Base-by-base conservation (phyloP, 1,284 basidiomycete genomes). In the Pterulicium gracile region DNA sequence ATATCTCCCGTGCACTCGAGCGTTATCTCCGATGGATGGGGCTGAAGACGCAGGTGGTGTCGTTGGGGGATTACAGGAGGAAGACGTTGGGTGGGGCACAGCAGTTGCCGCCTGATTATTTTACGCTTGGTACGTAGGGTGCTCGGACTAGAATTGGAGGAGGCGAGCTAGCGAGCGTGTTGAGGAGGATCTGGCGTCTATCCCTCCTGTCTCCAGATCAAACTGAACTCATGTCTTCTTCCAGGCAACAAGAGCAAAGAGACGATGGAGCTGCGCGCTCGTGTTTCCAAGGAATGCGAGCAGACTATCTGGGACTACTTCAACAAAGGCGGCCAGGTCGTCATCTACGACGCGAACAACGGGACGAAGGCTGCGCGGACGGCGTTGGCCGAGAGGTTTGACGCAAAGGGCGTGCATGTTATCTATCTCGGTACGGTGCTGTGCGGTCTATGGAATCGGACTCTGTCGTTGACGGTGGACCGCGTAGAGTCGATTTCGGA, bases 311-410 rank as follows among this genome's bases (percentile, higher is more conserved):
- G 81, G 76, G 81, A 92, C 50, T 96, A 88, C 64, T 98, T 96
- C 67, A 75, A 80, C 52, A 69, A 70, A 1, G 82, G 88, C 10
- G 94, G 94, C 0, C 95, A 99, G 62, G 94, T 98, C 14, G 91
- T 95, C 24, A 94, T 99, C 51, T 98, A 98, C 67, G 96, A 99
- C 61, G 96, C 96, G n/a, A 98, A 98, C 62, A 98, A 98, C 58
- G 91, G 92, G 1, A 82, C 80, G 7, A 70, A 73, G 42, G 73
- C 70, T 39, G 73, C 75, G 27, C 71, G 96, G 44, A 77, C 83
- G 51, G 70, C 68, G 14, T 66, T 96, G 27, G 81, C 85, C 2
- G 81, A 93, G 63, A 90, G 81, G 65, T 98, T 96, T 58, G 81
- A 86, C 61, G 75, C 79, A 55, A 72, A 66, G 43, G 86, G 87